These are phyloP conservation scores for Haplographium delicatum DNA, from an alignment of 495 filamentous ascomycete genomes.

Conservation along the genomic window DNA sequence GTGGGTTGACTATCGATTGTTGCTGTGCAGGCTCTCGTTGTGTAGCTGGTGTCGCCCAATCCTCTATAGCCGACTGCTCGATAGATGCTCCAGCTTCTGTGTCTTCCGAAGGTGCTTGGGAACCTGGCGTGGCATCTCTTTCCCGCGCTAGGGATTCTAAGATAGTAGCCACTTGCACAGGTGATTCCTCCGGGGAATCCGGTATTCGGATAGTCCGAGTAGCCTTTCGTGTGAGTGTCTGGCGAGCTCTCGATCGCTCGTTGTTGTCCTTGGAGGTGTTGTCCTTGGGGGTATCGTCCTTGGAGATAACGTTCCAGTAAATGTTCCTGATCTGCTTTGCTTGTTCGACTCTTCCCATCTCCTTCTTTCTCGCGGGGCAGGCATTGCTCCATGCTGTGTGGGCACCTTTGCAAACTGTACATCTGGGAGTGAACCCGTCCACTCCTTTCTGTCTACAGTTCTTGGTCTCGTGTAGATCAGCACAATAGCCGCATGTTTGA, in stretches of 20 bases:
- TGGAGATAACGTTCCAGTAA: conserved; percentile 14
- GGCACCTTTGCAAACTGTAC: conserved; percentile 19
- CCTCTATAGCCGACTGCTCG: background rate
- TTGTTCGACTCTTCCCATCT: conserved; percentile 11
- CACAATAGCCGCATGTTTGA: conserved; percentile 22
- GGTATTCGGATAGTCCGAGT: background rate
- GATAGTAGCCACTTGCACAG: background rate
- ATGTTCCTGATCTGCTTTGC: conserved; percentile 18
- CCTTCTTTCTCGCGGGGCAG: conserved; percentile 15
- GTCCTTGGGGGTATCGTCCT: conserved; percentile 14
- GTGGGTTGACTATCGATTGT: conserved; percentile 4
- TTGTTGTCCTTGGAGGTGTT: conserved; percentile 13
- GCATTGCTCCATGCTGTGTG: conserved; percentile 20
- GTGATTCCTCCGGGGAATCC: background rate
- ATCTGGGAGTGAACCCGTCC: conserved; percentile 15
- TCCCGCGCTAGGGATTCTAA: background rate
- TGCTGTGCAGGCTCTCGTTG: conserved; percentile 4
- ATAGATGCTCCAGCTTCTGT: conserved; percentile 7
- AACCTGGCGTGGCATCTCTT: background rate
- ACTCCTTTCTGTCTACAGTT: conserved; percentile 16
- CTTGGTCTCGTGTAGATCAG: conserved; percentile 15
- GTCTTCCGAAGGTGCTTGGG: background rate
- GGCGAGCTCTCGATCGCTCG: background rate
- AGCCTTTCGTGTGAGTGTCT: background rate
- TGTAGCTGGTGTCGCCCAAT: conserved; percentile 9